phyloP scores from a whole-genome alignment of 2,329 filamentous ascomycete species.

The Colletotrichum shisoi region DNA sequence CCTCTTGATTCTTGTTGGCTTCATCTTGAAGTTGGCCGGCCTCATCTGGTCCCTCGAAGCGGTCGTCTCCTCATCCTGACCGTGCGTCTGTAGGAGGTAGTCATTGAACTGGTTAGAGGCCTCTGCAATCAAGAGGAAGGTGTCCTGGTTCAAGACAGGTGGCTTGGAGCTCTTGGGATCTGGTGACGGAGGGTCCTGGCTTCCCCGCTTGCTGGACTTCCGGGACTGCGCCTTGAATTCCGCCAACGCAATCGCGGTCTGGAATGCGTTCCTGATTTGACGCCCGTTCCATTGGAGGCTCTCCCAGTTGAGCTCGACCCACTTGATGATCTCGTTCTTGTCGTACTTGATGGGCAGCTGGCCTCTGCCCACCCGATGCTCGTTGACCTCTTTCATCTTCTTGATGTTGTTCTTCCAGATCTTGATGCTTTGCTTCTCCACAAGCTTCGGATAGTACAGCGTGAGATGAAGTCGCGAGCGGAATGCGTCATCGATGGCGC shows the following conservation, averaged over 20 bases:
- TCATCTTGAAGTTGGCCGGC: background rate
- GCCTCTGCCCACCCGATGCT: conserved; percentile 1
- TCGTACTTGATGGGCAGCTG: conserved; percentile 10
- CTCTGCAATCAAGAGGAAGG: conserved; percentile 4
- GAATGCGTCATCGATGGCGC: conserved; percentile 52
- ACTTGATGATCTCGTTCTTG: conserved; percentile 11
- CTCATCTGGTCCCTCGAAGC: background rate
- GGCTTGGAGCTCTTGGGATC: background rate
- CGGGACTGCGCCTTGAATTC: conserved; percentile 50
- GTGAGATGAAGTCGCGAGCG: conserved; percentile 50
- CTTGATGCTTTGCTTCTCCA: conserved; percentile 30
- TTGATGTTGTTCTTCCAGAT: conserved; percentile 37
- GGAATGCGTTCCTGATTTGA: conserved; percentile 55
- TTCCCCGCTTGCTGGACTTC: background rate
- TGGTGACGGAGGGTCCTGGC: background rate
- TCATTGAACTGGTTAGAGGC: conserved; percentile 20
- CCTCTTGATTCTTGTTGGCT: background rate
- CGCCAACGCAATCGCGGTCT: conserved; percentile 56
- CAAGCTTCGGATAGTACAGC: conserved; percentile 47
- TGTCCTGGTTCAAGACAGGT: conserved; percentile 4
- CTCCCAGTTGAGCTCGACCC: conserved; percentile 19
- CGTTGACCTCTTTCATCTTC: conserved; percentile 15
- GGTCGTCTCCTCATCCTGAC: background rate
- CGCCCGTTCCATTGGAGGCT: conserved; percentile 51
- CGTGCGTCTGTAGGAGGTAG: conserved; percentile 16